A percentile compares a stretch with the other conserved stretches of the same genome.
phyloP scores from a whole-genome alignment of 192 early-diverging fungal genomes.

The Podochytrium sp. region DNA sequence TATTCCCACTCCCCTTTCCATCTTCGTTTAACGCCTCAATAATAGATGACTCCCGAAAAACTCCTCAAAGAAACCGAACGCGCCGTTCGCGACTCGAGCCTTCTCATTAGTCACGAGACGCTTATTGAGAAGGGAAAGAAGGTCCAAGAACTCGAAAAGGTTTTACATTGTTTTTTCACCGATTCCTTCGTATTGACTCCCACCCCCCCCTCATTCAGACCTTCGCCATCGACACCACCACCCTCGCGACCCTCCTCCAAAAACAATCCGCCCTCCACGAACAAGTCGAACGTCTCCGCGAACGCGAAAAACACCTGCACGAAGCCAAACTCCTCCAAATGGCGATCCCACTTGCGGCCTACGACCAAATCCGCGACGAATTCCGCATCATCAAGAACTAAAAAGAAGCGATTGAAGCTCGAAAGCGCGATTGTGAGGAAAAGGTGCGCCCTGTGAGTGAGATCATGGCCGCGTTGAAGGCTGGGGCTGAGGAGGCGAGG shows the following conservation, averaged over 20 bases:
- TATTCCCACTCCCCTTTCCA: not conserved
- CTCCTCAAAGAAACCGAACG: slow-evolving; percentile 84
- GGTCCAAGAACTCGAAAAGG: slow-evolving; percentile 34
- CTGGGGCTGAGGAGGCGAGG: slow-evolving; percentile 6
- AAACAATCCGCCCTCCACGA: slow-evolving; percentile 74
- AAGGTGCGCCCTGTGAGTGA: slow-evolving; percentile 2
- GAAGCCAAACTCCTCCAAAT: slow-evolving; percentile 65
- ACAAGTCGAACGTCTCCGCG: slow-evolving; percentile 75
- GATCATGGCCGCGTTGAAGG: slow-evolving; percentile 40
- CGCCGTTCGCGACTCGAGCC: slow-evolving; percentile 73
- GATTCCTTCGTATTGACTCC: too few relatives aligned
- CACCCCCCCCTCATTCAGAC: slow-evolving; percentile 43
- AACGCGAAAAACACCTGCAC: slow-evolving; percentile 68
- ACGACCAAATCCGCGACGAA: slow-evolving; percentile 58
- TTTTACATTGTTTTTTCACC: too few relatives aligned
- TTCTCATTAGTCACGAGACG: slow-evolving; percentile 68
- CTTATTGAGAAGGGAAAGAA: slow-evolving; percentile 56
- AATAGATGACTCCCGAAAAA: slow-evolving; percentile 74
- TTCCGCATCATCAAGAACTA: slow-evolving; percentile 47
- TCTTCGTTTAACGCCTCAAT: not conserved
- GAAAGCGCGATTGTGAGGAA: slow-evolving; percentile 17
- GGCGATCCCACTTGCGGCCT: slow-evolving; percentile 66
- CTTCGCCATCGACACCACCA: slow-evolving; percentile 50
- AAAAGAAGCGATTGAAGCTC: not conserved
- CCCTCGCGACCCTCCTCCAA: slow-evolving; percentile 66